Conservation (phyloP, 2,329 filamentous ascomycete species). For the Paraconiothyrium brasiliense region DNA sequence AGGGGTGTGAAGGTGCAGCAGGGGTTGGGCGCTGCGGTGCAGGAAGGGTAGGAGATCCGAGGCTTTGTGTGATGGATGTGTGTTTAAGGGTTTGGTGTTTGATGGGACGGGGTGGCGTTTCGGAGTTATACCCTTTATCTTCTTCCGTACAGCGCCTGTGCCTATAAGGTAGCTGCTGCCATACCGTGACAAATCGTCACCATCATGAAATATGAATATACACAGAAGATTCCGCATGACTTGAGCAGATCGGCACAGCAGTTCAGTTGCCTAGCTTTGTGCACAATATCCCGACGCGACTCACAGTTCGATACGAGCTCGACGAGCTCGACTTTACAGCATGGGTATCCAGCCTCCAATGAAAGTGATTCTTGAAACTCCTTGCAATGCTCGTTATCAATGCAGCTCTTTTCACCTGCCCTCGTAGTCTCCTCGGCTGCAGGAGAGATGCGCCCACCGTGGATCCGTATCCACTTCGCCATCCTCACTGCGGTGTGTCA, state of each 20-base stretch:
- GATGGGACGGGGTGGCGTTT: slow-evolving; percentile 9
- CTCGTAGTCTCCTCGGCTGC: slow-evolving; percentile 11
- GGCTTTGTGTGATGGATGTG: not conserved
- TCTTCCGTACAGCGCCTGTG: not conserved
- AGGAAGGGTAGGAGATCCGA: not conserved
- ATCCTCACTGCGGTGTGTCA: slow-evolving; percentile 37
- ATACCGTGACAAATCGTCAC: not conserved
- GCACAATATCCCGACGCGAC: not conserved
- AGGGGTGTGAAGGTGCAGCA: slow-evolving; percentile 6
- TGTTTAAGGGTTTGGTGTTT: not conserved
- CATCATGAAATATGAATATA: not conserved
- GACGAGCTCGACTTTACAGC: slow-evolving; percentile 9
- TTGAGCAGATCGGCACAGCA: not conserved
- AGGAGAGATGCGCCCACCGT: slow-evolving; percentile 43
- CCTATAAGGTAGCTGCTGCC: not conserved
- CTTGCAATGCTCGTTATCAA: not conserved
- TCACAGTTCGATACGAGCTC: not conserved
- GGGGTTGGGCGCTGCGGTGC: not conserved
- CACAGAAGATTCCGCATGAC: not conserved
- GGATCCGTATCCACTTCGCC: slow-evolving; percentile 37
- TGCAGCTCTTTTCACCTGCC: not conserved
- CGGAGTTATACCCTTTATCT: slow-evolving; percentile 18
- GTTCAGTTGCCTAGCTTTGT: not conserved
- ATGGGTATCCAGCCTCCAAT: slow-evolving; percentile 19
- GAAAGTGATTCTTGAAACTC: slow-evolving; percentile 7